Base-by-base conservation (phyloP, 768 basidiomycete species). In the Agaricus blazei region DNA sequence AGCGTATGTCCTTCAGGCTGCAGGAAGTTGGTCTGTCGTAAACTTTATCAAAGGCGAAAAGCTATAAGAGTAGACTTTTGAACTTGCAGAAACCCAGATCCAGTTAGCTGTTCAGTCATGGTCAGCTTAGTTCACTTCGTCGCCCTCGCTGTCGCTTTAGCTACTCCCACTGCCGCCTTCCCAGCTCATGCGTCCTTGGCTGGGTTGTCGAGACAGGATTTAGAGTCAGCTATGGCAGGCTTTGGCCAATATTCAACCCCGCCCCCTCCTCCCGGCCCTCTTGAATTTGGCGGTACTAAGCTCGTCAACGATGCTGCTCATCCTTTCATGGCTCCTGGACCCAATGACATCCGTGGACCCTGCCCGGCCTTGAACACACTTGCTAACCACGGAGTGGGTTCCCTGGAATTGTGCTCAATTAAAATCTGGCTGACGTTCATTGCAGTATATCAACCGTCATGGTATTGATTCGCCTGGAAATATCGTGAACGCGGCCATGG, bases 101-200 rank as follows among this genome's bases (percentile, higher is more conserved):
- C 34, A 34, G 34, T 34, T 34, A 7, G 34, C 34, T 34, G 2
- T 23, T 26, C 44, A 46, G 23, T 26, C 23, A 46, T 46, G 44
- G 44, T 46, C 24, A 23, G 24, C n/a, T 26, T 26, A 4, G 24
- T 3, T 3, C 4, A 3, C 24, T 46, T 46, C 24, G 24, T 26
- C 19, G 28, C 24, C 3, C 23, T 46, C 6, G 14, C 44, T 4
- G 24, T 46, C 19, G 7, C 44, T 27, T 28, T 46, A 1, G 52
- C 23, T 26, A 6, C n/a, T 14, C 29, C 42, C 26, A 15, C 34
- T 3, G 15, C 29, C 19, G 64, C 62, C 2, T 67, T 65, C 47
- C 64, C 65, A 4, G 45, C 56, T 3, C 62, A 67, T 55, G 47
- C 44, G 19, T 64, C 64, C 7, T 58, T 67, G 8, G 64, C 61